Conservation (phyloP, 306 rosid genomes). For the Acmispon strigosus region DNA sequence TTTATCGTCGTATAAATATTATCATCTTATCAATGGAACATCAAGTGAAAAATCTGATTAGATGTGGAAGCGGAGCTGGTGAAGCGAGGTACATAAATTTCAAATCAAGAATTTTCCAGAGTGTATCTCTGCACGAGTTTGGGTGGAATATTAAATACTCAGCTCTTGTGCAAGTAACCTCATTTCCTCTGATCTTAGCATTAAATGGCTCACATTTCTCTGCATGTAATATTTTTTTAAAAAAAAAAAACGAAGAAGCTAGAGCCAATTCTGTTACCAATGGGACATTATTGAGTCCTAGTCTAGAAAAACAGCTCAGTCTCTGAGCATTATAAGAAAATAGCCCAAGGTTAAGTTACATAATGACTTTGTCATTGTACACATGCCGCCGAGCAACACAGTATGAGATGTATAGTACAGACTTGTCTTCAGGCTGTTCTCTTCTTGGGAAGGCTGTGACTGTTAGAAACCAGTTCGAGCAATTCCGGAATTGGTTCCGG, state of each 20-base stretch:
- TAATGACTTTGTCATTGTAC: slow-evolving; percentile 14
- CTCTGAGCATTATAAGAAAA: slow-evolving; percentile 18
- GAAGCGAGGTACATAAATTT: neutral
- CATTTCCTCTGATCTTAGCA: slow-evolving; percentile 1
- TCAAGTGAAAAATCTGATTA: neutral
- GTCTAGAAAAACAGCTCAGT: slow-evolving; percentile 20
- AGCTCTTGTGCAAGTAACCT: neutral
- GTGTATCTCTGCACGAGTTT: neutral
- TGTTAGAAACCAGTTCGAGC: slow-evolving; percentile 13
- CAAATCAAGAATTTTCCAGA: neutral
- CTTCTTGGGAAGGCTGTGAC: slow-evolving; percentile 8
- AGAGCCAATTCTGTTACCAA: slow-evolving; percentile 12
- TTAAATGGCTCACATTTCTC: slow-evolving; percentile 1
- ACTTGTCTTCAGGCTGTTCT: slow-evolving; percentile 20
- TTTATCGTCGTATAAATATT: neutral
- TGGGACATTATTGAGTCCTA: slow-evolving; percentile 19
- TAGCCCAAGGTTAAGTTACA: slow-evolving; percentile 1
- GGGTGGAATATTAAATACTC: neutral
- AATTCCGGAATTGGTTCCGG: neutral
- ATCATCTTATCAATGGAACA: neutral
- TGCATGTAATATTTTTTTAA: neutral
- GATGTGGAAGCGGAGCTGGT: neutral
- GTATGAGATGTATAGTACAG: slow-evolving; percentile 12
- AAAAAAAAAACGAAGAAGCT: neutral
- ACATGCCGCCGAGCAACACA: slow-evolving; percentile 24